Evolutionary conservation across 2,329 filamentous ascomycete species (phyloP).

Genomic region (Claviceps cyperi): DNA sequence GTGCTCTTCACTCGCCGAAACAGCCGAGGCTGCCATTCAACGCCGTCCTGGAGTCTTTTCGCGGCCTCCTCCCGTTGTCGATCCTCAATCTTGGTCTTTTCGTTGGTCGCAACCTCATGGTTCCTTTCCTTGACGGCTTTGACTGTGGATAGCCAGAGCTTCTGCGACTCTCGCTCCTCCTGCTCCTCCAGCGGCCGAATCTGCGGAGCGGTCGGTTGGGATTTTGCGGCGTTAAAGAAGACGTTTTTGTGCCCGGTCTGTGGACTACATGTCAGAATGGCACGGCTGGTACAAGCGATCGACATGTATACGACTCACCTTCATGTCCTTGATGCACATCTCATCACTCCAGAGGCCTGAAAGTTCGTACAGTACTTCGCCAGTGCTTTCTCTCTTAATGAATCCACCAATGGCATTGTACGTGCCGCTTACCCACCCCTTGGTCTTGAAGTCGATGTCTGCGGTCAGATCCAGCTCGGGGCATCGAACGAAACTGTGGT

Average conservation of each 20-base stretch:
- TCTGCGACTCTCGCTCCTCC: constrained; percentile 78
- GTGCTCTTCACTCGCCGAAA: constrained; percentile 65
- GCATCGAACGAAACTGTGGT: constrained; percentile 86
- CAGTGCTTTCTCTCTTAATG: constrained; percentile 78
- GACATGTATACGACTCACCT: constrained; percentile 33
- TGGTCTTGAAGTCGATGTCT: constrained; percentile 96
- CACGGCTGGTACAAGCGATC: not conserved
- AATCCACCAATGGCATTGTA: constrained; percentile 91
- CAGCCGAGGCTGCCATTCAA: constrained; percentile 78
- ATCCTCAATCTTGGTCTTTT: constrained; percentile 94
- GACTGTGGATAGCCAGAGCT: constrained; percentile 69
- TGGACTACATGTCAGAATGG: not conserved
- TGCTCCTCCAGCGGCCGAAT: constrained; percentile 74
- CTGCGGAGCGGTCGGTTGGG: constrained; percentile 60
- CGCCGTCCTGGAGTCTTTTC: constrained; percentile 57
- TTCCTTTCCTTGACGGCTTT: constrained; percentile 72
- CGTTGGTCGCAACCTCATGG: constrained; percentile 78
- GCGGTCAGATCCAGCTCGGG: constrained; percentile 75
- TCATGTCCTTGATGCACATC: constrained; percentile 79
- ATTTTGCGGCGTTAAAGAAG: constrained; percentile 72
- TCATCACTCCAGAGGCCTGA: constrained; percentile 89
- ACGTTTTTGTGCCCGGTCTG: constrained; percentile 81
- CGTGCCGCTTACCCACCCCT: constrained; percentile 89
- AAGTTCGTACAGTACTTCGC: constrained; percentile 78
- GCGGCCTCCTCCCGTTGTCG: constrained; percentile 81